A percentile compares a stretch with the other conserved stretches of the same genome.
These are phyloP conservation scores for Talaromyces sp. DNA, from an alignment of 2,329 filamentous ascomycete species.

Conservation along the genomic window DNA sequence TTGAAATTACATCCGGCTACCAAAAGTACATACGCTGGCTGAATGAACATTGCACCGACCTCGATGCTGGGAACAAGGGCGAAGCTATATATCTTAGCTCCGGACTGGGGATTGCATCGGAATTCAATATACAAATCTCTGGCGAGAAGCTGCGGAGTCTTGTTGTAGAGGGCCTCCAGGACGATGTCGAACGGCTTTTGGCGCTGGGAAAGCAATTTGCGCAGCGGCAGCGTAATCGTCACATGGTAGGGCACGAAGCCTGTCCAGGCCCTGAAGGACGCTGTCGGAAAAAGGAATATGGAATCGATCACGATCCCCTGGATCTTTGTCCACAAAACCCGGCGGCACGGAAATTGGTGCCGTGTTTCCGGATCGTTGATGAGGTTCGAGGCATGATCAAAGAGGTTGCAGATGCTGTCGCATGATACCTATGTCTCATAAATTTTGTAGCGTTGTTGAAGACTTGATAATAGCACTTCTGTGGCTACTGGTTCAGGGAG, in stretches of 20 bases:
- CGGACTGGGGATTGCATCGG: not conserved
- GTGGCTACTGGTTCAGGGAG: not conserved
- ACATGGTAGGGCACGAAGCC: conserved; percentile 27
- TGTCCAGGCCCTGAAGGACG: conserved; percentile 25
- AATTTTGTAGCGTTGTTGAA: not conserved
- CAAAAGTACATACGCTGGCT: conserved; percentile 28
- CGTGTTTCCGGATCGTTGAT: conserved; percentile 31
- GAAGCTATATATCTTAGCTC: conserved; percentile 11
- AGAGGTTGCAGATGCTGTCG: conserved; percentile 24
- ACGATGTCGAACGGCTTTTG: conserved; percentile 22
- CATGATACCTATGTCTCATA: conserved; percentile 26
- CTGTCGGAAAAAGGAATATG: conserved; percentile 25
- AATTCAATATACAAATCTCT: conserved; percentile 8
- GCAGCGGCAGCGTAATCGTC: conserved; percentile 27
- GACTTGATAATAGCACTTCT: not conserved
- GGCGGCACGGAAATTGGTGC: conserved; percentile 24
- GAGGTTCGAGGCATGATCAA: conserved; percentile 27
- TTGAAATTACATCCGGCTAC: conserved; percentile 28
- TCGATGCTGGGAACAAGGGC: conserved; percentile 18
- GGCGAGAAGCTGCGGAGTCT: conserved; percentile 7
- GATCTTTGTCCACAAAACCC: conserved; percentile 29
- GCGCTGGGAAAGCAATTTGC: conserved; percentile 25
- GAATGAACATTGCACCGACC: conserved; percentile 21
- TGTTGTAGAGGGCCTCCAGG: conserved; percentile 14
- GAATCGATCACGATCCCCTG: conserved; percentile 24